phyloP scores from a whole-genome alignment of 225 moss, liverwort and hornwort species.

The Bryum argenteum region DNA sequence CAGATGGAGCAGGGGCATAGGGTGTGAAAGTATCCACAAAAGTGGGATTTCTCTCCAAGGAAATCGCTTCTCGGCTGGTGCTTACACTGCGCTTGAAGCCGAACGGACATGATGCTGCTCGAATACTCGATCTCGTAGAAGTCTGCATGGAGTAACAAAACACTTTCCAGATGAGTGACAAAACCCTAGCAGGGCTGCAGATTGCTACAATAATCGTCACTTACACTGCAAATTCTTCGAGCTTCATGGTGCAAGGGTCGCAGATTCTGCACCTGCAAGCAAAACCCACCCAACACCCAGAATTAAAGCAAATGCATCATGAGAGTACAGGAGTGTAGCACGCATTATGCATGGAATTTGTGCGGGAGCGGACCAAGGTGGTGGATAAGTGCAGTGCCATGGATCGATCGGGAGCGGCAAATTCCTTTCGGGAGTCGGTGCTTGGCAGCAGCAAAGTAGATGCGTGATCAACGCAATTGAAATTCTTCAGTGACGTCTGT shows the following conservation, averaged over 20 bases:
- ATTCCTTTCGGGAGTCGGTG: no score
- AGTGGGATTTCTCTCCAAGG: conserved; percentile 40
- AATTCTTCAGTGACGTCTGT: no score
- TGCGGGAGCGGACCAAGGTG: no score
- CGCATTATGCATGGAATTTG: no score
- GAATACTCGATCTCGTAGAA: conserved; percentile 32
- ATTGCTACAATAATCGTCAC: neutral
- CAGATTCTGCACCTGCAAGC: conserved; percentile 19
- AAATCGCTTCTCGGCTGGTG: conserved; percentile 25
- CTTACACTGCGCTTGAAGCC: conserved; percentile 56
- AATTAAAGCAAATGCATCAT: neutral
- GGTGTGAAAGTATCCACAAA: conserved; percentile 33
- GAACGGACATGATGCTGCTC: conserved; percentile 67
- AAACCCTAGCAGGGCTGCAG: conserved; percentile 6
- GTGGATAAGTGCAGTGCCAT: no score
- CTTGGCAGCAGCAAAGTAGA: no score
- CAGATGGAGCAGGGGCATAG: conserved; percentile 68
- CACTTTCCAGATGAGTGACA: neutral
- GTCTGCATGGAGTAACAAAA: conserved; percentile 31
- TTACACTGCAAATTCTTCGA: neutral
- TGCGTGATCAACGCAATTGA: no score
- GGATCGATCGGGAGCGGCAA: no score
- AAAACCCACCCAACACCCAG: neutral
- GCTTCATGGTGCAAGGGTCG: conserved; percentile 22
- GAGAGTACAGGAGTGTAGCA: no score